Evolutionary conservation across 371 early-diverging fungal species (phyloP).

Genomic region (Mucor mucedo): DNA sequence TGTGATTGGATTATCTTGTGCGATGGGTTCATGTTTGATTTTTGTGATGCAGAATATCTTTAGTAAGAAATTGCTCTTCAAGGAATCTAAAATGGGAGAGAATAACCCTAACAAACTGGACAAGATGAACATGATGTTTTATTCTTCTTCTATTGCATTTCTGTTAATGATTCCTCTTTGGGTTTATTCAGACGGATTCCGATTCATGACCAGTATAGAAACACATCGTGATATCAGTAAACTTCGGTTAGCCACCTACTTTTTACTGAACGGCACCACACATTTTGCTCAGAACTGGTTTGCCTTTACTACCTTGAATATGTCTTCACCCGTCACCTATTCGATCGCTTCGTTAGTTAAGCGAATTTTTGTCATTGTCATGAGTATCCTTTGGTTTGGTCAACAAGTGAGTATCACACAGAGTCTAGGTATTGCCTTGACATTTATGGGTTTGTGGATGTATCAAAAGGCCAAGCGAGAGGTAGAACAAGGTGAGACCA

Average conservation of each 20-base stretch:
- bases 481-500: conserved; percentile 48
- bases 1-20: conserved; percentile 72
- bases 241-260: conserved; percentile 45
- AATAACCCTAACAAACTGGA: conserved; percentile 53
- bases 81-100: conserved; percentile 38
- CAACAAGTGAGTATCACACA: conserved; percentile 72
- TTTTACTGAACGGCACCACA: conserved; percentile 78
- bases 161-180: conserved; percentile 81
- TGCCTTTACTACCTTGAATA: conserved; percentile 78
- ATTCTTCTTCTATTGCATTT: conserved; percentile 63
- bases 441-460: conserved; percentile 85
- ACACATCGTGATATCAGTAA: conserved; percentile 7
- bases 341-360: conserved; percentile 88
- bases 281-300: conserved; percentile 84
- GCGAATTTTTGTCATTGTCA: conserved; percentile 88
- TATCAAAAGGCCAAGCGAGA: conserved; percentile 81
- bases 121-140: conserved; percentile 23
- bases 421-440: conserved; percentile 76
- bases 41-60: conserved; percentile 88
- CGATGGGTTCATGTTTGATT: conserved; percentile 75
- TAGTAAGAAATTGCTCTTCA: conserved; percentile 77
- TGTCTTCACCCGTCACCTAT: conserved; percentile 88
- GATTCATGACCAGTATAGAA: background rate
- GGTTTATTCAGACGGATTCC: conserved; percentile 74
- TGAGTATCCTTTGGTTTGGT: conserved; percentile 84